Evolutionary conservation across 768 basidiomycete species (phyloP), one percentile per base, ranked within the genome.

Genomic region (Myochromella boudieri): DNA sequence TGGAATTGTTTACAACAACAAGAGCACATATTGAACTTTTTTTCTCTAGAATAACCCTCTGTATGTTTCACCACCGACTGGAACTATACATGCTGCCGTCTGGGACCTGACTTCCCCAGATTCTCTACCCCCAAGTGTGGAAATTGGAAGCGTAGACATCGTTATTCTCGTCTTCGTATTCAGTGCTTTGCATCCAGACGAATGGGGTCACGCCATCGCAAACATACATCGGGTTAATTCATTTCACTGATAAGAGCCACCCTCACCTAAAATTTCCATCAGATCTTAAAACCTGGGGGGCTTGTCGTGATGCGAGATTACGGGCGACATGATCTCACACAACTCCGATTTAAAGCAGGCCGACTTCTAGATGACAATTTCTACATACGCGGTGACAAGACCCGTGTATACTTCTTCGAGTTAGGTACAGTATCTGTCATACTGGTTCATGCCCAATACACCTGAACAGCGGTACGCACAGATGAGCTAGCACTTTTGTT

Each of bases 371-470:
- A 92, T 33, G 92, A 95, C 37, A 95, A 97, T 62, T 85, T 99
- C 54, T 99, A 99, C 60, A 87, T 97, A 42, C 81, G 97, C 28
- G 97, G 97, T 0, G 97, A 99, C 69, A 95, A 92, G 59, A 98
- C 97, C 0, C 76, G 97, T 29, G 97, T 99, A 0, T 98, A 97
- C 66, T 99, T 98, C 65, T 99, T 99, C 55, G 87, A 91, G 50
- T 64, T 90, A 9, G 90, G 94, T 91, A 55, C 24, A 70, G 44
- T 37, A 29, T 42, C 26, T 34, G 33, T 36, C 15, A 25, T 4
- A 20, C 9, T 22, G 17, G 14, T 11, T 18, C n/a, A n/a, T n/a
- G 18, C 15, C 11, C 4, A 3, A 11, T 39, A 37, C 52, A 17
- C 27, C 25, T 52, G 15, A 41, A 31, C 22, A 17, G 18, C 40